These are phyloP conservation scores for Russula emetica DNA, from an alignment of 768 basidiomycete species.

Conservation along the genomic window DNA sequence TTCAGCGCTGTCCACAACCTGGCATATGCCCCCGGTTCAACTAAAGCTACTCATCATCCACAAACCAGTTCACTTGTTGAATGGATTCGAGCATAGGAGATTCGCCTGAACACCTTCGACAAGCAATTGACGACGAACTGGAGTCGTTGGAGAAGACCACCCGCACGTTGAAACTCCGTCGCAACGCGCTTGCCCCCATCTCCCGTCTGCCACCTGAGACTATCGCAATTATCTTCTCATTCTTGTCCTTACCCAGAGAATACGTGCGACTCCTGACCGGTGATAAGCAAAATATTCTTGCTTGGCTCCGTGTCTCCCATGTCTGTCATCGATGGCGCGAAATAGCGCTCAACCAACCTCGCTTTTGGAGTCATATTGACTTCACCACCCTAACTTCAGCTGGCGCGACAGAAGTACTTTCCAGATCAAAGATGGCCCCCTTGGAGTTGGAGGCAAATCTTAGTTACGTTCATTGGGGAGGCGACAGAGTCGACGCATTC, in stretches of 20 bases:
- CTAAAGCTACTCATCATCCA: not conserved
- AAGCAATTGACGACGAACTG: constrained; percentile 17
- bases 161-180: constrained; percentile 6
- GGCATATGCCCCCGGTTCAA: not conserved
- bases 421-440: constrained; percentile 12
- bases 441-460: constrained; percentile 12
- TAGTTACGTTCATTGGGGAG: not conserved
- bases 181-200: constrained; percentile 22
- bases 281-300: not conserved
- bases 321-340: constrained; percentile 26
- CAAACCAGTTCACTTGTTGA: not conserved
- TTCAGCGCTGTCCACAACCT: not conserved
- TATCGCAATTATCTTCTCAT: constrained; percentile 8
- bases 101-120: not conserved
- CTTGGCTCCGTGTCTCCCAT: constrained; percentile 18
- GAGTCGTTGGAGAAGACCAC: constrained; percentile 8
- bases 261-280: not conserved
- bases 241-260: not conserved
- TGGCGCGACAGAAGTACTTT: constrained; percentile 11
- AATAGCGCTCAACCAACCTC: constrained; percentile 16
- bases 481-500: not conserved
- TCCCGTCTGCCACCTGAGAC: constrained; percentile 16
- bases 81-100: not conserved
- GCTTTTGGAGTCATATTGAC: constrained; percentile 17
- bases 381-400: constrained; percentile 5